Evolutionary conservation across 2,329 filamentous ascomycete species (phyloP), one percentile per base, ranked within the genome.

Genomic region (Penicillium sp.): DNA sequence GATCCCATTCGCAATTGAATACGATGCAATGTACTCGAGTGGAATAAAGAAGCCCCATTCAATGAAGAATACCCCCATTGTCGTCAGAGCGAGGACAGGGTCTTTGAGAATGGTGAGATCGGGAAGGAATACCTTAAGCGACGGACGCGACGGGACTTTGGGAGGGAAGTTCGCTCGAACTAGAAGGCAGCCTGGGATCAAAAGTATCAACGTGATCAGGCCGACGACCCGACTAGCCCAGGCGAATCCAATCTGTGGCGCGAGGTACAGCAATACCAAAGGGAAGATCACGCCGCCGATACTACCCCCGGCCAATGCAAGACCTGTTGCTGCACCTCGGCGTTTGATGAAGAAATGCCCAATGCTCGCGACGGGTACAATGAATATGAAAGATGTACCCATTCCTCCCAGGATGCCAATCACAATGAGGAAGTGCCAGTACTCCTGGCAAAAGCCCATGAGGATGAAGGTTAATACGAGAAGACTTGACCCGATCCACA

Each of bases 1-100:
- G 6, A 74, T 62, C 0, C 72, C 70, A 6, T 52, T 61, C 10
- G 67, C 50, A 8, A 74, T 48, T 7, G 65, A 66, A 17, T 75
- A 74, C 9, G 69, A 71, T 4, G 70, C 62, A 29, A 77, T 60
- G 54, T 76, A 77, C 12, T 71, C 70, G 35, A 69, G 62, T 0
- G 73, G 74, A 17, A 76, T 69, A 45, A 75, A 75, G 13, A 74
- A 68, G 0, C 69, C 73, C 52, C 73, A 71, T 54, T 75, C 73
- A 17, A 73, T 68, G 7, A 75, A 64, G 50, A 73, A 75, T 4
- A 75, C 60, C 0, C 71, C 71, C 2, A 65, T 29, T 0, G 69
- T 73, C 0, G 71, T 74, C 13, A 66, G 29, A 4, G 58, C 59
- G 6, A 66, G 57, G 12, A 62, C 48, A 0, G 59, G 54, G 10